A percentile compares a stretch with the other conserved stretches of the same genome.
phyloP scores from a whole-genome alignment of 2,329 filamentous ascomycete species.

The Aspergillus pseudotamarii region DNA sequence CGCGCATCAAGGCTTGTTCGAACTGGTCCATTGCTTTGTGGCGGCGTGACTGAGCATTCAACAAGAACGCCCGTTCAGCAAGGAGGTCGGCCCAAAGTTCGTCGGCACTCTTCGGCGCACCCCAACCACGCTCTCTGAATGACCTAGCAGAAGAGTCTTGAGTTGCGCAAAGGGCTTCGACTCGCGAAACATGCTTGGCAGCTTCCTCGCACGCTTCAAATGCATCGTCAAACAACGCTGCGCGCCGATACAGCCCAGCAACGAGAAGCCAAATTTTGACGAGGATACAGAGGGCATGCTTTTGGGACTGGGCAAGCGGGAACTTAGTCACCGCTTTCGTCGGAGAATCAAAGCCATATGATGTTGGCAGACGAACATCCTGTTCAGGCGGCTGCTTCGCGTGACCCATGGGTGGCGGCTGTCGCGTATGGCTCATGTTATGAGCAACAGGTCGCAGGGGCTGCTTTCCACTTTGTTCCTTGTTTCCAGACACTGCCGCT shows the following conservation, averaged over 20 bases:
- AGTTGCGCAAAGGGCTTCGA: slow-evolving; percentile 68
- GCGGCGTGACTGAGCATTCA: slow-evolving; percentile 62
- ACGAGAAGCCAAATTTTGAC: slow-evolving; percentile 89
- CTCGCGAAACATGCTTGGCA: slow-evolving; percentile 68
- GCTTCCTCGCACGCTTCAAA: slow-evolving; percentile 81
- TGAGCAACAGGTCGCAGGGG: slow-evolving; percentile 38
- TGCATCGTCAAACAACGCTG: slow-evolving; percentile 77
- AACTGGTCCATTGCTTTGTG: slow-evolving; percentile 75
- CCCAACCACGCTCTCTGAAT: slow-evolving; percentile 72
- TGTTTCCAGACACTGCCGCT: slow-evolving; percentile 31
- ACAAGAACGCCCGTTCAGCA: slow-evolving; percentile 73
- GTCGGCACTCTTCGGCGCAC: slow-evolving; percentile 76
- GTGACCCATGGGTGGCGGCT: slow-evolving; percentile 40
- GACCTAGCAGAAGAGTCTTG: slow-evolving; percentile 65
- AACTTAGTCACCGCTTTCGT: slow-evolving; percentile 52
- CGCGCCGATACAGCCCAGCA: slow-evolving; percentile 81
- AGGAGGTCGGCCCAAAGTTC: slow-evolving; percentile 83
- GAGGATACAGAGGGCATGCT: slow-evolving; percentile 62
- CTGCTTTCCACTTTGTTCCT: slow-evolving; percentile 34
- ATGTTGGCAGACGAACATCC: slow-evolving; percentile 41
- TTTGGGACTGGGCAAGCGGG: slow-evolving; percentile 53
- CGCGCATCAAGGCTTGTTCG: slow-evolving; percentile 79
- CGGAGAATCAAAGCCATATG: slow-evolving; percentile 42
- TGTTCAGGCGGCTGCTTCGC: slow-evolving; percentile 47
- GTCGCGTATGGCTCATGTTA: slow-evolving; percentile 39